These are phyloP conservation scores for Gloeostereum incarnatum DNA, from an alignment of 768 basidiomycete species.

Conservation along the genomic window DNA sequence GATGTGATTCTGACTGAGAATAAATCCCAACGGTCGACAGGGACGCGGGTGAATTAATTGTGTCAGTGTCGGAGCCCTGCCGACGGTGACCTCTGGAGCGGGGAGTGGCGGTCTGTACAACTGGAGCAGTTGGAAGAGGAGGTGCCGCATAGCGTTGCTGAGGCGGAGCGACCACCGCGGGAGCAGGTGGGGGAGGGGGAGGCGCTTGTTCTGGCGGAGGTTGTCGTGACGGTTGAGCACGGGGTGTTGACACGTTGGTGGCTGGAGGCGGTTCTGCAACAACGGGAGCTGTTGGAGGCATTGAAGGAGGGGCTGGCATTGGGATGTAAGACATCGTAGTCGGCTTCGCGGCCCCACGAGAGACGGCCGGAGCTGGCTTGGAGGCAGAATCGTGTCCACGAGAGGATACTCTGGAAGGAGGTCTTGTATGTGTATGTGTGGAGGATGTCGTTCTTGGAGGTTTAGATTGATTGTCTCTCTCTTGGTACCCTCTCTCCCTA, in stretches of 20 bases:
- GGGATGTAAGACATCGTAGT: neutral
- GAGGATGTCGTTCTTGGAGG: too few relatives aligned
- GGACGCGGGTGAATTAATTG: neutral
- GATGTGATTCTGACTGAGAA: neutral
- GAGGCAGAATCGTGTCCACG: too few relatives aligned
- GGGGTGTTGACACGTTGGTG: neutral
- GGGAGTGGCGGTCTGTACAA: neutral
- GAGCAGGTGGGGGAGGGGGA: too few relatives aligned
- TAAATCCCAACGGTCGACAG: neutral
- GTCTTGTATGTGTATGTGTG: too few relatives aligned
- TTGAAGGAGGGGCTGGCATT: neutral
- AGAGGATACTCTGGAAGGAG: too few relatives aligned
- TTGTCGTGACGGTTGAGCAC: neutral
- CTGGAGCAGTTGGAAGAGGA: neutral
- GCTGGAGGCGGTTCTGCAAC: neutral
- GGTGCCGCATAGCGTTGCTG: neutral
- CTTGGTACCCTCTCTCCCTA: too few relatives aligned
- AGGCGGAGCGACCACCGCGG: neutral
- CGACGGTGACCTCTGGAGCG: neutral
- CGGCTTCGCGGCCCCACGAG: neutral
- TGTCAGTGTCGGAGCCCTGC: neutral
- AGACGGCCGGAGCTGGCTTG: too few relatives aligned
- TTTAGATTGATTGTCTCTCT: too few relatives aligned
- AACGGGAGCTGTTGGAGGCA: neutral
- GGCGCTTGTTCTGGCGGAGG: neutral